phyloP scores from a whole-genome alignment of 2,329 filamentous ascomycete species.

The Microdochium trichocladiopsis region DNA sequence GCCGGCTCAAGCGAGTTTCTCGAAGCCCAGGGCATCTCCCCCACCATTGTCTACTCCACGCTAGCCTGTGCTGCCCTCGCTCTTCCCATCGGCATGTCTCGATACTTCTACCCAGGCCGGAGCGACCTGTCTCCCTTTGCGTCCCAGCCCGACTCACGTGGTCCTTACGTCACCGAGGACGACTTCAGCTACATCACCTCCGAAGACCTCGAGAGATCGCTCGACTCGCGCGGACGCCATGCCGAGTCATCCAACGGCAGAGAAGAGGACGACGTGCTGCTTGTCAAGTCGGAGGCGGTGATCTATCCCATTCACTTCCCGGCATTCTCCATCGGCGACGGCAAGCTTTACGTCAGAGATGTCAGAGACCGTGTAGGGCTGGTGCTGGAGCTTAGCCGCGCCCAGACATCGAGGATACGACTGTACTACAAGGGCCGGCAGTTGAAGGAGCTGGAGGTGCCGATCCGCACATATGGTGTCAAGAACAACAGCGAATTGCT shows the following conservation, averaged over 20 bases:
- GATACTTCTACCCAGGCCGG: slow-evolving; percentile 32
- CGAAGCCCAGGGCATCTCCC: slow-evolving; percentile 41
- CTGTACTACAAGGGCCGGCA: slow-evolving; percentile 68
- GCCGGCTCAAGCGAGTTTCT: slow-evolving; percentile 44
- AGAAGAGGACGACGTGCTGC: slow-evolving; percentile 59
- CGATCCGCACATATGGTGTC: slow-evolving; percentile 52
- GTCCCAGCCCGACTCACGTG: slow-evolving; percentile 32
- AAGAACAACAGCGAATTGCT: slow-evolving; percentile 57
- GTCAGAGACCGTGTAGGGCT: slow-evolving; percentile 61
- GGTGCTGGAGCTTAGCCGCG: slow-evolving; percentile 55
- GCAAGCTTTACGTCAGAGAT: slow-evolving; percentile 60
- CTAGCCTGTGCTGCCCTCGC: slow-evolving; percentile 40
- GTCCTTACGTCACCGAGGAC: slow-evolving; percentile 62
- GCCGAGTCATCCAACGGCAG: slow-evolving; percentile 23
- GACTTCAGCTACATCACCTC: slow-evolving; percentile 82
- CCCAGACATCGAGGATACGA: slow-evolving; percentile 47
- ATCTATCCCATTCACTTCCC: slow-evolving; percentile 68
- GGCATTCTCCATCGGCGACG: slow-evolving; percentile 67
- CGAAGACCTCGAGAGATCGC: slow-evolving; percentile 53
- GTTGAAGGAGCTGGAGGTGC: slow-evolving; percentile 55
- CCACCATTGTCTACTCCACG: slow-evolving; percentile 42
- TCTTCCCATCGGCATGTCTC: slow-evolving; percentile 45
- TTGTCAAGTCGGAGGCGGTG: slow-evolving; percentile 61
- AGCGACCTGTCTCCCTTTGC: slow-evolving; percentile 44
- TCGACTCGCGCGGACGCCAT: slow-evolving; percentile 27